phyloP scores from a whole-genome alignment of 1,284 basidiomycete genomes.

The Irpex sp. region DNA sequence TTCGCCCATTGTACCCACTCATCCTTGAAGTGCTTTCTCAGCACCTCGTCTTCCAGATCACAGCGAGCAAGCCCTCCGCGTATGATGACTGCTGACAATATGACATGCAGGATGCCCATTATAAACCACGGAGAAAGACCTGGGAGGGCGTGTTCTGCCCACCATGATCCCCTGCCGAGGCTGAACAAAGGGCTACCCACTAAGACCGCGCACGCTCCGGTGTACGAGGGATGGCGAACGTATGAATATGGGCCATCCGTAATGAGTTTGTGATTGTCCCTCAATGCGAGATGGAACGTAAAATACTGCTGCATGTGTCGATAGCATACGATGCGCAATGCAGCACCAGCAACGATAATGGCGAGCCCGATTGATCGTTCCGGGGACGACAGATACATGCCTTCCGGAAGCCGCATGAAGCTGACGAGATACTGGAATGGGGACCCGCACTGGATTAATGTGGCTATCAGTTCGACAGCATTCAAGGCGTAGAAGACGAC shows the following conservation, averaged over 20 bases:
- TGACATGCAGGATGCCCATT: neutral
- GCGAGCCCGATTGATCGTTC: neutral
- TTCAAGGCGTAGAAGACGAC: neutral
- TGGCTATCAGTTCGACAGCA: neutral
- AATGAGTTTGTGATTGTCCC: neutral
- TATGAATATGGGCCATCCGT: neutral
- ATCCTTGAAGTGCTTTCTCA: neutral
- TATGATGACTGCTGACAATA: neutral
- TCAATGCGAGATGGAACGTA: neutral
- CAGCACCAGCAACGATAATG: neutral
- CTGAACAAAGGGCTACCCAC: neutral
- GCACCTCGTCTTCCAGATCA: neutral
- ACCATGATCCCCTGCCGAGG: neutral
- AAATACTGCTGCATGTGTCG: neutral
- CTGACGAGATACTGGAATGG: neutral
- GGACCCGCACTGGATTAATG: neutral
- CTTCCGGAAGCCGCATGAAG: neutral
- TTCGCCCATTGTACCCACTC: neutral
- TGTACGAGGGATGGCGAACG: neutral
- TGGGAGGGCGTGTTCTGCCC: neutral
- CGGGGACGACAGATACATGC: neutral
- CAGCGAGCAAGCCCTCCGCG: neutral
- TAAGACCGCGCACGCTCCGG: neutral
- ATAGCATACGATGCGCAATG: neutral
- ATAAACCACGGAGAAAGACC: neutral